Evolutionary conservation across 2,329 filamentous ascomycete species (phyloP), one percentile per base, ranked within the genome.

Genomic region (Rutstroemia sydowiana): DNA sequence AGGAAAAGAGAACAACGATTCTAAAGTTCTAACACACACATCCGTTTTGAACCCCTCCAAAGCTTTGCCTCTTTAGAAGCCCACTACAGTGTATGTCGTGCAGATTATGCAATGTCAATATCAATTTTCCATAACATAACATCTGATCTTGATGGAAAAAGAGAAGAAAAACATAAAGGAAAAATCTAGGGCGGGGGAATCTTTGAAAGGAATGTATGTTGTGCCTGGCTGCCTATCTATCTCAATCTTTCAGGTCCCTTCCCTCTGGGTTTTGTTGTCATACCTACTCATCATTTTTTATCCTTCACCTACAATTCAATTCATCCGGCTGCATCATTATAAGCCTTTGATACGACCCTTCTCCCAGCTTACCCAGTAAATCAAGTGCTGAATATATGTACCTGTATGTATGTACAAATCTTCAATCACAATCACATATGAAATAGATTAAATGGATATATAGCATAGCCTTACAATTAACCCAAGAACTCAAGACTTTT

Each of bases 381-480:
- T n/a, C n/a, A n/a, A n/a, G n/a, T n/a, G n/a, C n/a, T n/a, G n/a
- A n/a, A n/a, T n/a, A n/a, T n/a, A n/a, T n/a, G n/a, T 26, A 26
- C 23, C 8, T 4, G 23, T 26, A 26, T n/a, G 23, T 26, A 26
- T 26, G 23, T 26, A 26, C 23, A 4, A 26, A 26, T n/a, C n/a
- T n/a, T n/a, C n/a, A n/a, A 8, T 26, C 23, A 18, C 28, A 2
- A 20, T 43, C 39, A 20, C 47, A n/a, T n/a, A n/a, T 10, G 34
- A 21, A 10, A n/a, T 34, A n/a, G n/a, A n/a, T 32, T 30, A 21
- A 30, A 26, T 31, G 30, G 23, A 32, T 10, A 34, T 43, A 10
- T 21, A 26, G 20, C 47, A 49, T 26, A 49, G 47, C 47, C 47
- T 49, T 49, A 28, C 47, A n/a, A 42, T 42, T 21, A 42, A 26